These are phyloP conservation scores for Sclerotinia subarctica DNA, from an alignment of 2,329 filamentous ascomycete genomes.

Conservation along the genomic window DNA sequence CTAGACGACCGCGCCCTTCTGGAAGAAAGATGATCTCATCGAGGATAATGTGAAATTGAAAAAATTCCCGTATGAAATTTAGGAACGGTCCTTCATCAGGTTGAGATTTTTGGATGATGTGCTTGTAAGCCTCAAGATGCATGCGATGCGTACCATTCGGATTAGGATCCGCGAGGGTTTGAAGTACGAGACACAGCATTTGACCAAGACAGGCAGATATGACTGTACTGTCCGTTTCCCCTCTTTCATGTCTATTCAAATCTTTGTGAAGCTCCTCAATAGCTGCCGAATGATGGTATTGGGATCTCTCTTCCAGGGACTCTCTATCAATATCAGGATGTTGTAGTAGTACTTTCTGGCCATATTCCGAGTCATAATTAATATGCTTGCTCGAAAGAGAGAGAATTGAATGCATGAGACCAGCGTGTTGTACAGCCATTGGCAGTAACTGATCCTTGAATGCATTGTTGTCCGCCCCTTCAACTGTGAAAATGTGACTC, in stretches of 20 bases:
- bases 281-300: constrained; percentile 55
- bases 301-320: constrained; percentile 49
- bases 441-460: constrained; percentile 82
- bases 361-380: constrained; percentile 57
- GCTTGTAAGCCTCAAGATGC: constrained; percentile 73
- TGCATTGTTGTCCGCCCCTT: constrained; percentile 72
- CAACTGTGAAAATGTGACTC: constrained; percentile 77
- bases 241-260: constrained; percentile 39
- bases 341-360: constrained; percentile 50
- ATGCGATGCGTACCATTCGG: constrained; percentile 69
- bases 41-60: constrained; percentile 76
- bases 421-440: constrained; percentile 74
- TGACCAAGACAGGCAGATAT: constrained; percentile 58
- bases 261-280: constrained; percentile 52
- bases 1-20: constrained; percentile 37
- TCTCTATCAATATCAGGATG: constrained; percentile 48
- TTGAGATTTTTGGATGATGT: constrained; percentile 61
- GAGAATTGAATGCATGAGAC: constrained; percentile 87
- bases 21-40: constrained; percentile 56
- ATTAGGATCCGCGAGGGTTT: constrained; percentile 56
- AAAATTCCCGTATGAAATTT: constrained; percentile 71
- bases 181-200: constrained; percentile 59
- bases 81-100: constrained; percentile 67
- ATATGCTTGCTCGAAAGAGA: constrained; percentile 79
- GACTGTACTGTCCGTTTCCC: constrained; percentile 44